A percentile compares a stretch with the other conserved stretches of the same genome.
Conservation (phyloP, 2,329 filamentous ascomycete genomes). For the Cytospora piceicola region DNA sequence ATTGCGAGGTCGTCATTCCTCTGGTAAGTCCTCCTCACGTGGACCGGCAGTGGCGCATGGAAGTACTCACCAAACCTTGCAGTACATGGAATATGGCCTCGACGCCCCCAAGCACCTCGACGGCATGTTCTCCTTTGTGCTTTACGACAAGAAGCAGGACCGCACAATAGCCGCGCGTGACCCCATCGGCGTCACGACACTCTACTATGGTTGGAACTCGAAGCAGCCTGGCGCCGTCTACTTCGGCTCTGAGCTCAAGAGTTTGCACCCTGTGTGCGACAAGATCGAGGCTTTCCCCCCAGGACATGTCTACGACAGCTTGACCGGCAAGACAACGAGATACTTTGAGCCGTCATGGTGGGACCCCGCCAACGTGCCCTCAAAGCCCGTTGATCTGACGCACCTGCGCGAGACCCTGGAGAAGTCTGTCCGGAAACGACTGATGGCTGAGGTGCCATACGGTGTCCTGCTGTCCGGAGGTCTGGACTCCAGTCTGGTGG, state of each 20-base stretch:
- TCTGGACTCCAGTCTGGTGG: slow-evolving; percentile 92
- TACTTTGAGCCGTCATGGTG: slow-evolving; percentile 96
- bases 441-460: slow-evolving; percentile 99
- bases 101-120: slow-evolving; percentile 93
- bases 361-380: slow-evolving; percentile 78
- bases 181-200: slow-evolving; percentile 94
- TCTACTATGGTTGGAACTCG: slow-evolving; percentile 93
- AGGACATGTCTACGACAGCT: slow-evolving; percentile 94
- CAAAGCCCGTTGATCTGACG: slow-evolving; percentile 82
- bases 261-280: slow-evolving; percentile 89
- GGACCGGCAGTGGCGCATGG: neutral
- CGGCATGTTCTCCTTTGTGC: slow-evolving; percentile 99
- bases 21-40: slow-evolving; percentile 64
- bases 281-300: slow-evolving; percentile 93
- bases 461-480: slow-evolving; percentile 94
- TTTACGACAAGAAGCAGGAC: slow-evolving; percentile 95
- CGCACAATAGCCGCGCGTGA: slow-evolving; percentile 92
- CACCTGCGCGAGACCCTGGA: slow-evolving; percentile 80
- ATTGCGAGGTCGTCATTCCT: slow-evolving; percentile 98
- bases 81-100: slow-evolving; percentile 92
- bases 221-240: slow-evolving; percentile 82
- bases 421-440: slow-evolving; percentile 88
- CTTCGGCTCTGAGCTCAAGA: slow-evolving; percentile 98
- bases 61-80: slow-evolving; percentile 11
- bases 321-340: slow-evolving; percentile 79